Percentiles rank a stretch among this genome's conserved stretches.
Evolutionary conservation across 371 early-diverging fungal genomes (phyloP).

Genomic region (Coemansia sp.): DNA sequence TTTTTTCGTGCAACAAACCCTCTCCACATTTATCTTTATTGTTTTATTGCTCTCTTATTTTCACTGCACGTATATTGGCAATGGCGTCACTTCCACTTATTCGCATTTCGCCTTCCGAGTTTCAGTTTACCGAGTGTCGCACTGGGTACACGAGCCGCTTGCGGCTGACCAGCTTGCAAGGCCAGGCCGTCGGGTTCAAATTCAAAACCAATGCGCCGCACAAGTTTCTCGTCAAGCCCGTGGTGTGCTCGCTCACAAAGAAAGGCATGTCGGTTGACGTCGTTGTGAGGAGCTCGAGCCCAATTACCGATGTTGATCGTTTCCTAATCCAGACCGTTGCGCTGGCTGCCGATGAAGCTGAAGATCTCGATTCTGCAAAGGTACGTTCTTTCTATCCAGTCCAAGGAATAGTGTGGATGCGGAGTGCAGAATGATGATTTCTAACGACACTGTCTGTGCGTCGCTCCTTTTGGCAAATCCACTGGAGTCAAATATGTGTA

Average conservation of each 20-base stretch:
- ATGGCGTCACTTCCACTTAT: constrained; percentile 44
- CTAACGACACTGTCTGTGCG: too few species aligned
- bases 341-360: constrained; percentile 39
- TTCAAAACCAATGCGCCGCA: constrained; percentile 67
- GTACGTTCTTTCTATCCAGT: constrained; percentile 26
- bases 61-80: not conserved
- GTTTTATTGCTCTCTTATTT: not conserved
- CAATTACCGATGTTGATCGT: constrained; percentile 42
- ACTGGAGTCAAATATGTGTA: not conserved
- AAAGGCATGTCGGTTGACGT: constrained; percentile 57
- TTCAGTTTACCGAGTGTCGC: constrained; percentile 45
- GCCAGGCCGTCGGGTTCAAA: constrained; percentile 58
- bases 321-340: constrained; percentile 54
- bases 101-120: constrained; percentile 52
- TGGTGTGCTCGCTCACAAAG: constrained; percentile 56
- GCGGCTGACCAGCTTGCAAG: constrained; percentile 52
- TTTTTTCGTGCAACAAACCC: not conserved
- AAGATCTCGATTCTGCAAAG: constrained; percentile 44
- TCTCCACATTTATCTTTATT: not conserved
- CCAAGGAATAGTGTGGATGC: not conserved
- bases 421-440: too few species aligned
- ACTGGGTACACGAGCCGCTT: constrained; percentile 51
- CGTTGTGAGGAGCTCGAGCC: constrained; percentile 54
- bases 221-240: constrained; percentile 62
- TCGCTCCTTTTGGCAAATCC: too few species aligned